Evolutionary conservation across 768 basidiomycete species (phyloP).

Genomic region (Kwoniella heveanensis): DNA sequence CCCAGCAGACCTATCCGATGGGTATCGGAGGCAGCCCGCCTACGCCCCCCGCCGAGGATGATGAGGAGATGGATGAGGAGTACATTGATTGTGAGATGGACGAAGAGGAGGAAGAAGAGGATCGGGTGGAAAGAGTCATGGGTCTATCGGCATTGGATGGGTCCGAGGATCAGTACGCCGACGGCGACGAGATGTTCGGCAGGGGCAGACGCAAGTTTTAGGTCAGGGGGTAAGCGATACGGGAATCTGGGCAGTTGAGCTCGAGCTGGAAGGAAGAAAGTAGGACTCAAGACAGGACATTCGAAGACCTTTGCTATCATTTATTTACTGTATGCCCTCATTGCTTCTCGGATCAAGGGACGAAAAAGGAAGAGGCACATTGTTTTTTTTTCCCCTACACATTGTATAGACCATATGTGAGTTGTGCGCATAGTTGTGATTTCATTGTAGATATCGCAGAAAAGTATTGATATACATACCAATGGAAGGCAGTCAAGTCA

Average conservation of each 20-base stretch:
- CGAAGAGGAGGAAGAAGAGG: slow-evolving; percentile 32
- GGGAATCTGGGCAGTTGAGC: too few species aligned
- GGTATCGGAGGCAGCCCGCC: slow-evolving; percentile 3
- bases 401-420: neutral
- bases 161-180: neutral
- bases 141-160: slow-evolving; percentile 8
- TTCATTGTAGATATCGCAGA: neutral
- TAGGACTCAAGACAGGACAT: too few species aligned
- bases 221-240: too few species aligned
- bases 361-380: neutral
- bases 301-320: too few species aligned
- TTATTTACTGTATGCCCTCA: too few species aligned
- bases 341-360: too few species aligned
- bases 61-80: slow-evolving; percentile 38
- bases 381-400: too few species aligned
- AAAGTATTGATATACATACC: too few species aligned
- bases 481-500: too few species aligned
- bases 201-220: slow-evolving; percentile 17
- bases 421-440: too few species aligned
- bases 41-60: slow-evolving; percentile 7
- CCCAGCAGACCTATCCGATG: slow-evolving; percentile 6
- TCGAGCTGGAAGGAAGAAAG: too few species aligned
- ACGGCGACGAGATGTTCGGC: slow-evolving; percentile 5
- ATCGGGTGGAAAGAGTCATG: slow-evolving; percentile 27
- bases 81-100: slow-evolving; percentile 24